Evolutionary conservation across 2,329 filamentous ascomycete genomes (phyloP), one percentile per base, ranked within the genome.

Genomic region (Ophiosphaerella narmari): DNA sequence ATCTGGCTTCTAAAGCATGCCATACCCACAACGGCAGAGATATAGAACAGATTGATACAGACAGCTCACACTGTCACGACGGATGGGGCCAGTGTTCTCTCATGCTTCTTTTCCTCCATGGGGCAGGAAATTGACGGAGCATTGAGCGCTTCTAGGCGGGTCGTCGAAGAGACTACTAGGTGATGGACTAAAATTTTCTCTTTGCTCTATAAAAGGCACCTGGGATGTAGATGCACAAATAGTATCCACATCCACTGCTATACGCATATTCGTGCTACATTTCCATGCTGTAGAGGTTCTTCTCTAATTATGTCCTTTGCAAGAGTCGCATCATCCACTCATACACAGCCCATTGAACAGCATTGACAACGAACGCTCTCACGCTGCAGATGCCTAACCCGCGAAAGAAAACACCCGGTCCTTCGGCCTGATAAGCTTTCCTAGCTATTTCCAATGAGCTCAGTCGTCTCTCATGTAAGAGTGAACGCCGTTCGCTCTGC

Each of bases 281-380:
- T 18, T 18, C 4, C 18, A 18, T 21, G 18, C 18, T 21, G 18
- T 21, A 26, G 7, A 7, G 13, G 24, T 14, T 16, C 11, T 5
- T 7, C 35, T 39, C 36, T 21, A 21, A 21, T 50, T 26, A 61
- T 18, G 53, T 46, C 31, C 56, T 50, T 36, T 65, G 62, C 12
- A 70, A 57, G 24, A 73, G 47, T 43, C 67, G 68, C 88, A 96
- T 93, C 65, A 90, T 83, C 86, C 88, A 91, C 75, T 97, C 92
- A 70, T 97, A 97, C 5, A 90, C 84, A 21, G 88, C 88, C 92
- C 92, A 97, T 77, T 87, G 85, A n/a, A 90, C 88, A 2, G 93
- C 92, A 76, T 97, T 97, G 34, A 97, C 93, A 44, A 96, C 78
- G 70, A 97, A 97, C 0, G 93, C 93, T 60, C 93, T 80, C 7